phyloP scores from a whole-genome alignment of 2,329 filamentous ascomycete species.

The Didymella sp. region DNA sequence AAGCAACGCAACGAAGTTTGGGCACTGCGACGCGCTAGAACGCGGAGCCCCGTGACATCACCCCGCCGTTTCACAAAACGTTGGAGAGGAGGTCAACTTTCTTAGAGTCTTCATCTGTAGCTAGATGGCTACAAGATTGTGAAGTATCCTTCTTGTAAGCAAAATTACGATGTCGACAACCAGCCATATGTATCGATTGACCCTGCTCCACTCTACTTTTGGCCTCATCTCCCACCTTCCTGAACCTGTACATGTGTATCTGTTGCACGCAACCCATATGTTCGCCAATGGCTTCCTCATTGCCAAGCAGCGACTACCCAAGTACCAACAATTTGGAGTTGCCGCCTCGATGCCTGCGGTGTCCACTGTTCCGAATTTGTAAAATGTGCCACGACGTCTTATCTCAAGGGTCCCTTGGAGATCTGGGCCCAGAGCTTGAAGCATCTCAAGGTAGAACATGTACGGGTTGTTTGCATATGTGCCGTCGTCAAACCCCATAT shows the following conservation, averaged over 20 bases:
- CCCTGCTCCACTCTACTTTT: neutral
- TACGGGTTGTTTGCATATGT: neutral
- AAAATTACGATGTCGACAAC: neutral
- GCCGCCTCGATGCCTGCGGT: neutral
- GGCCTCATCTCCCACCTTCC: neutral
- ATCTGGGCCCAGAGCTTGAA: neutral
- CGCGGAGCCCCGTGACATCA: conserved; percentile 31
- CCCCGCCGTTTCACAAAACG: neutral
- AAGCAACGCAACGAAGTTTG: conserved; percentile 5
- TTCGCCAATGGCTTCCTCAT: neutral
- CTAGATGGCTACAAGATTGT: neutral
- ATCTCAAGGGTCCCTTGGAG: neutral
- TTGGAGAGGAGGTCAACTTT: neutral
- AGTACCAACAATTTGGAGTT: neutral
- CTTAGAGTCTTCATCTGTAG: neutral
- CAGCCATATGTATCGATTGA: neutral
- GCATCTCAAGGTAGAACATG: neutral
- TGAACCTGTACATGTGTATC: neutral
- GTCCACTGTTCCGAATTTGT: neutral
- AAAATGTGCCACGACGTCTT: neutral
- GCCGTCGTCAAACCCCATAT: neutral
- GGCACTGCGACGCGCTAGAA: conserved; percentile 23
- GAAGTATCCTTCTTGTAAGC: too few species aligned
- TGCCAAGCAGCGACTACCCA: neutral
- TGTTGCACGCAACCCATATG: neutral